Base-by-base conservation (phyloP, 768 basidiomycete species). In the Chalciporus chontae region DNA sequence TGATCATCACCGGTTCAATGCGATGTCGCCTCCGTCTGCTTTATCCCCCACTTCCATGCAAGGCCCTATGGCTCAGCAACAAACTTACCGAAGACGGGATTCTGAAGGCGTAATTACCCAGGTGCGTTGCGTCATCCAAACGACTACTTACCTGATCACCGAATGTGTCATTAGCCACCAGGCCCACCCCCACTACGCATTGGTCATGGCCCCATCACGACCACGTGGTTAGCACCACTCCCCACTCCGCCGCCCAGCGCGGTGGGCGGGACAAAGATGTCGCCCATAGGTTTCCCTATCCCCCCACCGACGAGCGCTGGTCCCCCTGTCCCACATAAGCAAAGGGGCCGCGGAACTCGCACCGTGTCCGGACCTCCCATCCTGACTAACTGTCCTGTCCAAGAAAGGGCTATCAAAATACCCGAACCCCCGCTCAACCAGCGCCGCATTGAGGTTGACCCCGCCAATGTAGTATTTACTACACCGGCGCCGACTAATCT, bases 161-260 rank as follows among this genome's bases (percentile, higher is more conserved):
- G 38, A 53, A 36, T 40, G 32, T 13, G n/a, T 41, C 40, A 18
- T 39, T 40, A 65, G 63, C 40, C 45, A 5, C 43, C 58, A 6
- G 49, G 58, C 55, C 40, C 43, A 7, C 43, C 56, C 8, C 47
- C 47, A 45, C 58, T 48, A 47, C 58, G 48, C 29, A 29, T 56
- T 9, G 45, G 41, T 42, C 24, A 52, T 19, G 38, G 49, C 26
- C 43, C 51, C n/a, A 38, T 49, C 18, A 40, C 58, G 3, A 58
- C 55, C 4, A 58, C 58, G 36, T 61, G 51, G 54, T 14, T 37
- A 27, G 40, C 56, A 5, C 51, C 54, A 26, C 54, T 61, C 21
- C 58, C 64, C 40, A 58, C 64, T 44, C 58, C 64, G 15, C 56
- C 58, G 3, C 52, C 46, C 13, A 60, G 48, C 34, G 52, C 46